phyloP scores from a whole-genome alignment of 2,329 filamentous ascomycete genomes.

The Venturia pyrina region DNA sequence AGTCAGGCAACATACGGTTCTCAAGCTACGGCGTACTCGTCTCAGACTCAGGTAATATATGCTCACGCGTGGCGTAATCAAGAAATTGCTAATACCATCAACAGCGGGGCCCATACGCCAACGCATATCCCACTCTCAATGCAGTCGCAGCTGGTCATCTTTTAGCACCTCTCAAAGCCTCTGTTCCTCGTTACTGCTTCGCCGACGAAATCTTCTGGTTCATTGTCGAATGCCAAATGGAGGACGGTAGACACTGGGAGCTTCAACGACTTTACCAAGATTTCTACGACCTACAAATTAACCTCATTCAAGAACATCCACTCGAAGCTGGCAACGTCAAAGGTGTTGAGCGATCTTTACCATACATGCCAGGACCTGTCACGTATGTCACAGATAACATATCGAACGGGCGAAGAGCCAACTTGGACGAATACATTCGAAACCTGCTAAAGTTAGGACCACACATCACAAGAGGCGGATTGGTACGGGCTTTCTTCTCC shows the following conservation, averaged over 20 bases:
- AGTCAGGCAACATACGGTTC: constrained; percentile 22
- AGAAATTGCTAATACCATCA: background rate
- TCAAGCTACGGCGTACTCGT: background rate
- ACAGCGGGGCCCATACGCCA: background rate
- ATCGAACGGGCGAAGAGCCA: constrained; percentile 83
- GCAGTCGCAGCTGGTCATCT: constrained; percentile 28
- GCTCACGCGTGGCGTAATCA: background rate
- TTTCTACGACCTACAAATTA: constrained; percentile 98
- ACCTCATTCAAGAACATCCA: constrained; percentile 82
- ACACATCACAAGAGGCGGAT: constrained; percentile 72
- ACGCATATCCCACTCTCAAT: background rate
- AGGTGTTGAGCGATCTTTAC: constrained; percentile 63
- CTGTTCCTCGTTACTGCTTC: constrained; percentile 87
- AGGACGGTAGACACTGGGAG: constrained; percentile 88
- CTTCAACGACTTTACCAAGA: constrained; percentile 93
- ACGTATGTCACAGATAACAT: constrained; percentile 98
- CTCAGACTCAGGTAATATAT: background rate
- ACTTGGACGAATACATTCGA: constrained; percentile 91
- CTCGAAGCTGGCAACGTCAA: constrained; percentile 83
- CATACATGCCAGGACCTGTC: constrained; percentile 96
- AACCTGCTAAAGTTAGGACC: constrained; percentile 73
- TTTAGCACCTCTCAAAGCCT: constrained; percentile 69
- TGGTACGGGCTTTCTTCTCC: constrained; percentile 85
- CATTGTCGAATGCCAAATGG: constrained; percentile 81
- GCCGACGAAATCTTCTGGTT: constrained; percentile 99